Evolutionary conservation across 805 yeast genomes (phyloP).

Genomic region (Candida coquimbonensis): DNA sequence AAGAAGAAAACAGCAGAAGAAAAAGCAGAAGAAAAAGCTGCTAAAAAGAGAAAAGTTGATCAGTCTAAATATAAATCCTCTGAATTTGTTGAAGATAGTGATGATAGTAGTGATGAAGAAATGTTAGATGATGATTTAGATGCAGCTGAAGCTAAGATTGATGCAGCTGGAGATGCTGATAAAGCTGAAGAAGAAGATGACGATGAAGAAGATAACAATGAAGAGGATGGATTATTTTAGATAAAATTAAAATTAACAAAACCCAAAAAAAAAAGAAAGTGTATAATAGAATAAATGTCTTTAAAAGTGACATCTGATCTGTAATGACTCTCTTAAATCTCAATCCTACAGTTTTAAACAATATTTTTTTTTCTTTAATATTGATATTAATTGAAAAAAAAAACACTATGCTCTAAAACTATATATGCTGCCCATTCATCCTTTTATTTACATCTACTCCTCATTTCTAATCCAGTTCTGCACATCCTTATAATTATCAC

Average conservation of each 20-base stretch:
- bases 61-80: constrained; percentile 25
- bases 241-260: no score
- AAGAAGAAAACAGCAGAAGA: constrained; percentile 28
- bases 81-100: constrained; percentile 38
- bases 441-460: not conserved
- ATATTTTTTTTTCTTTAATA: no score
- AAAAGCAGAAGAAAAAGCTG: constrained; percentile 23
- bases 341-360: no score
- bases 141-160: constrained; percentile 17
- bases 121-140: constrained; percentile 12
- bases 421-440: not conserved
- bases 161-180: constrained; percentile 4
- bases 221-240: constrained; percentile 15
- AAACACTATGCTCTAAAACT: no score
- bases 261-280: not conserved
- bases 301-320: no score
- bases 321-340: no score
- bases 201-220: constrained; percentile 10
- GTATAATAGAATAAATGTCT: not conserved
- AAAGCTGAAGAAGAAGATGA: constrained; percentile 8
- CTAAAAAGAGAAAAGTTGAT: constrained; percentile 23
- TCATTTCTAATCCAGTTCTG: constrained; percentile 34
- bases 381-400: no score
- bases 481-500: constrained; percentile 40
- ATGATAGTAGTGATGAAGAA: constrained; percentile 23